Evolutionary conservation across 805 yeast species (phyloP), one percentile per base, ranked within the genome.

Genomic region (Zygosaccharomyces pseudorouxii): DNA sequence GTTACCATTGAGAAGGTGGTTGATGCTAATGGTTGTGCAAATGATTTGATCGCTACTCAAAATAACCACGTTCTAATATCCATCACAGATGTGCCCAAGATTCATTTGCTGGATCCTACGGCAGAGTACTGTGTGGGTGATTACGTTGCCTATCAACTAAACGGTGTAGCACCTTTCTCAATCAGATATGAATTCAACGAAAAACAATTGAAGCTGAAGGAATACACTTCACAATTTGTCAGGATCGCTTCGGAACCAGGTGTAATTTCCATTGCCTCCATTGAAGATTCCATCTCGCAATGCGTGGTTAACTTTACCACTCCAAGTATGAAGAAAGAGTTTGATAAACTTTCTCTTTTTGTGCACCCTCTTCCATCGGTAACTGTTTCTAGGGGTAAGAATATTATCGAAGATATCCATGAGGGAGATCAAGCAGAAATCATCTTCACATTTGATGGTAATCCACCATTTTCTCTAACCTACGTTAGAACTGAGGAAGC

Each of bases 351-450:
- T 7, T 55, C 71, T 3, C 65, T 75, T 11, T 58, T 55, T 0
- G 69, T 81, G 18, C 85, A 80, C 54, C 78, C 75, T n/a, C 71
- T 79, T 31, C 87, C 87, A 23, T 83, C 96, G 0, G 97, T 92
- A 12, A 89, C 84, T 50, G 82, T 92, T 12, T 79, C 84, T 20
- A 86, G 84, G 58, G 96, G 96, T n/a, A 83, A 80, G 48, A 71
- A 79, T 14, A 70, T 82, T 7, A 79, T 83, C 48, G 90, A 83
- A 60, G 92, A 88, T 64, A 86, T 93, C 38, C 95, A 89, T 59
- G 95, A 89, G 63, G 99, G 98, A 41, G 99, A 93, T 55, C 87
- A 86, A 60, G 90, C 95, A 1, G 96, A 89, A 62, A 81, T 93
- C 42, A 77, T 77, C 2, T 92, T 93, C 69, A 77, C 80, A 18